A percentile compares a stretch with the other conserved stretches of the same genome.
Conservation (phyloP, 2,329 filamentous ascomycete genomes). For the Leptographium procerum region DNA sequence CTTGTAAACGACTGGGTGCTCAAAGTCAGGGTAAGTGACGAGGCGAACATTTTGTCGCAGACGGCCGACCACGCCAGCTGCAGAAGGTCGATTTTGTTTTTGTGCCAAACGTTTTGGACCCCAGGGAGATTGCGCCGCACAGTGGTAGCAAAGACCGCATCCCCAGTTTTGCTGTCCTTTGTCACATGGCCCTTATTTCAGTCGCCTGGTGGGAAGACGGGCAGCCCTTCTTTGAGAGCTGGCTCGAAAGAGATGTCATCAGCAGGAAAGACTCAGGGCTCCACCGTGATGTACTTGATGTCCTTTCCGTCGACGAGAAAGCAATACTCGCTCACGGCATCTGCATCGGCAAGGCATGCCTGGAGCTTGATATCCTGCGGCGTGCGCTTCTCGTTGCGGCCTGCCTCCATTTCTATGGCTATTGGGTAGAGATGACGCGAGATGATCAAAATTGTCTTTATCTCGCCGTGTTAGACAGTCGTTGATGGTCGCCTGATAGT, state of each 20-base stretch:
- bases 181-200: conserved; percentile 28
- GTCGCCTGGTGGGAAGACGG: conserved; percentile 25
- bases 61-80: conserved; percentile 16
- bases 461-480: too few species aligned
- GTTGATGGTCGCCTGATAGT: too few species aligned
- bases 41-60: conserved; percentile 18
- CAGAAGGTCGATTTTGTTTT: conserved; percentile 21
- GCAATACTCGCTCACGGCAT: conserved; percentile 24
- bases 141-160: conserved; percentile 17
- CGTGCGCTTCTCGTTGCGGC: not conserved
- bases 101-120: conserved; percentile 24
- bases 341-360: conserved; percentile 15
- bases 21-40: conserved; percentile 8
- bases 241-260: conserved; percentile 23
- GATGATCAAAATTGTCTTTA: too few species aligned
- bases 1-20: too few species aligned
- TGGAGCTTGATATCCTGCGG: conserved; percentile 11
- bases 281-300: conserved; percentile 30
- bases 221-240: conserved; percentile 21
- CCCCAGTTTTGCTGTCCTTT: conserved; percentile 14
- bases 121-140: conserved; percentile 18
- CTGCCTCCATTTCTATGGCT: not conserved
- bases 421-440: not conserved
- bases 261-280: conserved; percentile 19
- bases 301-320: conserved; percentile 28